Conservation (phyloP, 23 red algal genomes). For the Chondrus crispus region DNA sequence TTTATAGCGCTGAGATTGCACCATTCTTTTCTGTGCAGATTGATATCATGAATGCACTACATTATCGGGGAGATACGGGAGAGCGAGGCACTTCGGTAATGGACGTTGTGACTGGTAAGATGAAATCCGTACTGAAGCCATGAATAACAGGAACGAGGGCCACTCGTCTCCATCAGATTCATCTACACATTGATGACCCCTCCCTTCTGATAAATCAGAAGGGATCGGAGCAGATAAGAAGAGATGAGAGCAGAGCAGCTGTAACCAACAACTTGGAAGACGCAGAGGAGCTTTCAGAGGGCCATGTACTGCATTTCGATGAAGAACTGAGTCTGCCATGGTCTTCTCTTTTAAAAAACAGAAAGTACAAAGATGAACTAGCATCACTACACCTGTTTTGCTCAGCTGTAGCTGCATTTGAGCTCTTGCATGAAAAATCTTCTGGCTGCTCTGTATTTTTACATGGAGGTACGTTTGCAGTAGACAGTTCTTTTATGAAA, state of each 20-base stretch:
- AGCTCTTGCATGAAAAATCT: background rate
- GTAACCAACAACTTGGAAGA: too few species aligned
- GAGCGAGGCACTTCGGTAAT: background rate
- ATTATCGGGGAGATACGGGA: background rate
- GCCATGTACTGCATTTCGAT: background rate
- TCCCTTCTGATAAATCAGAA: background rate
- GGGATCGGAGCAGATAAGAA: background rate
- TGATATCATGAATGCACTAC: background rate
- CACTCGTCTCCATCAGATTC: background rate
- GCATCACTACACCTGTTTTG: background rate
- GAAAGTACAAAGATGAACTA: background rate
- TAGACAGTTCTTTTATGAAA: too few species aligned
- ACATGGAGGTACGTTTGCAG: too few species aligned
- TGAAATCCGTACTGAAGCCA: background rate
- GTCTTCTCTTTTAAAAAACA: background rate
- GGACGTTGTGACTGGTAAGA: background rate
- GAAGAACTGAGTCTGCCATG: background rate
- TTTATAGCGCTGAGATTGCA: background rate
- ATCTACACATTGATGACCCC: background rate
- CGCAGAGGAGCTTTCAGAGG: background rate
- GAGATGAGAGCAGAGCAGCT: background rate
- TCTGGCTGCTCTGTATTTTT: background rate
- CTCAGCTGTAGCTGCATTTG: background rate
- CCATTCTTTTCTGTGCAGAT: background rate
- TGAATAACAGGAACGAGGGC: background rate